Percentiles rank a stretch among this genome's conserved stretches.
Conservation (phyloP, 2,329 filamentous ascomycete species). For the Alternaria consortialis region DNA sequence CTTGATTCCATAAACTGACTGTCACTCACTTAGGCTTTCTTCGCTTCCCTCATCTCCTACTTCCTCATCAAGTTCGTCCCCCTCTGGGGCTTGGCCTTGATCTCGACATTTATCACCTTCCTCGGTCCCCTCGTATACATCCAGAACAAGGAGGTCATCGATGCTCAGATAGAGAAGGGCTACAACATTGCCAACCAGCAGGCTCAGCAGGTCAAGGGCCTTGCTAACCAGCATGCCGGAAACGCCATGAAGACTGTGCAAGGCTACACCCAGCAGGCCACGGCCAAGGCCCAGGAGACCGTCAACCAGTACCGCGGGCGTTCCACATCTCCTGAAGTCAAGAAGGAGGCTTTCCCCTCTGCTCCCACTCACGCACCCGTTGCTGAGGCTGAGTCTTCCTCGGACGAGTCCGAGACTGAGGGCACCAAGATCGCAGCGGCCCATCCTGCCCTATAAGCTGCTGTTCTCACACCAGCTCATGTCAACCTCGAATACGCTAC, state of each 20-base stretch:
- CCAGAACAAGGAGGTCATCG: constrained; percentile 71
- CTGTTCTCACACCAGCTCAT: neutral
- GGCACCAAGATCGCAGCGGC: constrained; percentile 19
- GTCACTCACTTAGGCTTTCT: constrained; percentile 61
- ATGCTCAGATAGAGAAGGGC: constrained; percentile 65
- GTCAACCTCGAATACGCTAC: constrained; percentile 4
- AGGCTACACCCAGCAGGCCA: constrained; percentile 68
- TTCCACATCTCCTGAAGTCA: constrained; percentile 47
- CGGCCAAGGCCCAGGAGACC: constrained; percentile 65
- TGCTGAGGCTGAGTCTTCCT: constrained; percentile 12
- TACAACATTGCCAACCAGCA: constrained; percentile 65
- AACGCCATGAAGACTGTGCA: constrained; percentile 67
- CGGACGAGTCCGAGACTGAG: constrained; percentile 17
- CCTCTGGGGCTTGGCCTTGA: constrained; percentile 69
- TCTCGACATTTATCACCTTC: constrained; percentile 65
- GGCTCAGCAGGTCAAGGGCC: constrained; percentile 66
- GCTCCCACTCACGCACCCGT: constrained; percentile 26
- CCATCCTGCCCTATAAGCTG: constrained; percentile 40
- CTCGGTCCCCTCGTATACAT: constrained; percentile 70
- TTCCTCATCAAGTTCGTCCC: constrained; percentile 72
- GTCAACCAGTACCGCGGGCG: constrained; percentile 52
- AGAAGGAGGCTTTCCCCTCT: constrained; percentile 28
- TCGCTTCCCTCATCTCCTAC: constrained; percentile 67
- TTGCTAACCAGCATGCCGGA: constrained; percentile 67
- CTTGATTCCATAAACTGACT: constrained; percentile 10